Evolutionary conservation across 2,329 filamentous ascomycete species (phyloP), one percentile per base, ranked within the genome.

Genomic region (Zasmidium cellare): DNA sequence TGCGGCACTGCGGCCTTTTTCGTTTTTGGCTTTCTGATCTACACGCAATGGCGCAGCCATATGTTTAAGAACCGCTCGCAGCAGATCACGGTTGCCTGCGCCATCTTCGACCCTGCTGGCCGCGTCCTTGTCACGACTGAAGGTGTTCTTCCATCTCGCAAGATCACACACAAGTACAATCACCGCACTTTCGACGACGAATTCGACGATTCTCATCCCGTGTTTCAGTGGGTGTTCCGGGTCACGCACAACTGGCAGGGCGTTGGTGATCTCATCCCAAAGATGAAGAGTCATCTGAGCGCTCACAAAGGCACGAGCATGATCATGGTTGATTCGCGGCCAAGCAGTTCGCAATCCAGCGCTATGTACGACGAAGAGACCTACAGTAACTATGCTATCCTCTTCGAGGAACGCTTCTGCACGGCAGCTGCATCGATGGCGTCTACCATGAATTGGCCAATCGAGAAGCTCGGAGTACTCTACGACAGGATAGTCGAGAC

Each of bases 221-320:
- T 92, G 1, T 96, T 94, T 73, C 85, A 92, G 51, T 96, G 92
- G 92, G 87, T 94, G 68, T 96, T 90, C 70, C 84, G 89, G 56
- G 89, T 91, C 2, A 90, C 89, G 6, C 83, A 87, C 58, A 88
- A 92, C 72, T 96, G 92, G 92, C 71, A 76, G 7, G 82, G 84
- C 44, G 81, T 96, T 23, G 80, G 80, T 55, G 83, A 85, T 46
- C 78, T 94, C 3, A 79, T 96, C 22, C 83, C 84, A 6, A 83
- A 83, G 45, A 96, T 96, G 88, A 82, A 82, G 54, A 80, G 80
- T 41, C 90, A 94, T 64, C 74, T 96, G n/a, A 76, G 81, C 46
- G 74, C 65, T 64, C 79, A 70, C 69, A 64, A 62, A 41, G 55
- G 61, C 12, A 64, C 66, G 63, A 28, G 67, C 6, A 72, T 74